Evolutionary conservation across 2,329 filamentous ascomycete species (phyloP), one percentile per base, ranked within the genome.

Genomic region (Pseudomassariella vexata): DNA sequence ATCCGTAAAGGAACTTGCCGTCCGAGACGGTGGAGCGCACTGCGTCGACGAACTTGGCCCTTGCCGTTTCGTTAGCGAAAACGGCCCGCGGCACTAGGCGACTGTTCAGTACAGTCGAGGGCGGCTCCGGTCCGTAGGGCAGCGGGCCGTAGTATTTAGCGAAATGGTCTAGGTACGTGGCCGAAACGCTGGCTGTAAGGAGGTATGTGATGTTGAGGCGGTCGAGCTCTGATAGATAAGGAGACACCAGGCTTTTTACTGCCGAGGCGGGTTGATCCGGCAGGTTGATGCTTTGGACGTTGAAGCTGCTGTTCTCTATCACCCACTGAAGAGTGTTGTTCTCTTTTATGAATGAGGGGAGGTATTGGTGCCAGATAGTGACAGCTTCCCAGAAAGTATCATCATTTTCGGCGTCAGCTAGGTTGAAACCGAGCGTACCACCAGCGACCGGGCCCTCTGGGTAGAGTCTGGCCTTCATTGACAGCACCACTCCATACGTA

Each of bases 401-500:
- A 17, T 19, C 26, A 17, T 8, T 16, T 4, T n/a, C 14, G 11
- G n/a, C 26, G 22, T 30, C 11, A n/a, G n/a, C n/a, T n/a, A n/a
- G n/a, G 10, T 35, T 30, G 14, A 42, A 42, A 7, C 10, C 10
- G 5, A 42, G 20, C 6, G 11, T 15, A 3, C 22, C 33, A 12
- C 28, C 24, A 9, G 14, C 33, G 19, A 37, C 24, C 1, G 22
- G 27, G 16, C 34, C 38, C 22, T 65, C 63, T 0, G 53, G 48
- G 40, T 68, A 54, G 1, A 62, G 56, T 43, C 66, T 70, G 18
- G 60, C 51, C 1, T 68, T 74, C 46, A 74, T 57, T 5, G 63
- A 68, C 10, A 62, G 48, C 4, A 76, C 66, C 2, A 76, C 56
- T 2, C 60, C 73, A 40, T 66, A 78, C 3, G 60, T 73, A 3